Evolutionary conservation across 164 flowering plant species (phyloP).

Genomic region (Tinospora cordifolia): DNA sequence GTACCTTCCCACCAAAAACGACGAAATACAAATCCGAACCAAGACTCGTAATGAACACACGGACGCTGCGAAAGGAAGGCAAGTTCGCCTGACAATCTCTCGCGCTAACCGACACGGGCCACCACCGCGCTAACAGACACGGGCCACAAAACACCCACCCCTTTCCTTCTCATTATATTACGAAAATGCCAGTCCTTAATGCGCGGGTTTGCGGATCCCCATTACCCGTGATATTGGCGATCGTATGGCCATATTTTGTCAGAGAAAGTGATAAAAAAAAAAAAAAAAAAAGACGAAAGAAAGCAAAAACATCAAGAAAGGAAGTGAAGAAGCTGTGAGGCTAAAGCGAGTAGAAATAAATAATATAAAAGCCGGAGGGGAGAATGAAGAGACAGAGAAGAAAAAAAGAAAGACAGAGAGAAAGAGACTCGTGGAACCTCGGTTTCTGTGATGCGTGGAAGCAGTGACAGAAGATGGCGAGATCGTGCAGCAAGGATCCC

Average conservation of each 20-base stretch:
- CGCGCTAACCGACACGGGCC: no score
- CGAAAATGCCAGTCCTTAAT: not conserved
- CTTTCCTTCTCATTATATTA: not conserved
- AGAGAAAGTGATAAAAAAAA: not conserved
- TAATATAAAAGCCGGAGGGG: not conserved
- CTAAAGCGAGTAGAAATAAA: not conserved
- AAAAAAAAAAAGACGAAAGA: not conserved
- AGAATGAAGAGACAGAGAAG: conserved; percentile 7
- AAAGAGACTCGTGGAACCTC: conserved; percentile 39
- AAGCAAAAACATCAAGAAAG: not conserved
- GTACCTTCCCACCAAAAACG: no score
- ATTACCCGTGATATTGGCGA: not conserved
- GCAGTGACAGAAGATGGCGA: conserved; percentile 30
- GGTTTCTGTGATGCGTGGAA: conserved; percentile 39
- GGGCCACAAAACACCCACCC: no score
- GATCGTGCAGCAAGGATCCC: conserved; percentile 15
- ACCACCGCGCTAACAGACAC: no score
- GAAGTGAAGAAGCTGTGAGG: not conserved
- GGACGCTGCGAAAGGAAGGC: no score
- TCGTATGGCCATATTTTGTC: no score
- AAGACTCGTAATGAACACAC: no score
- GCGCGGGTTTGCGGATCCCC: not conserved
- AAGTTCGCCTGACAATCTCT: no score
- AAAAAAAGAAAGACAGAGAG: conserved; percentile 6
- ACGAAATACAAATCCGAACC: no score